Evolutionary conservation across 2,329 filamentous ascomycete genomes (phyloP).

Genomic region (Claviceps maximensis): DNA sequence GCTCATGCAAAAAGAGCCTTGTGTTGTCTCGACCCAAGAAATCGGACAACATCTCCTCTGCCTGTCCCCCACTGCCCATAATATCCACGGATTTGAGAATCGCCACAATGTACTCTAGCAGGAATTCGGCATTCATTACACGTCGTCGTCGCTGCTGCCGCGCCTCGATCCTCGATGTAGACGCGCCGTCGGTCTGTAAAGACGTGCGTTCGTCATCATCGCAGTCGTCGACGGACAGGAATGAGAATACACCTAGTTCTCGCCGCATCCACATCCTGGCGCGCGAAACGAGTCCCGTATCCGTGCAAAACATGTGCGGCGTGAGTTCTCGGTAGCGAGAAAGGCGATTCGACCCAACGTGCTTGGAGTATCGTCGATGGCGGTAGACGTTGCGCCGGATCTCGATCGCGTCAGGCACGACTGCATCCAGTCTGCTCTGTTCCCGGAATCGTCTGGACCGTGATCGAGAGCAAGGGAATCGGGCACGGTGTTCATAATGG

Average conservation of each 20-base stretch:
- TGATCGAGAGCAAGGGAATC: not conserved
- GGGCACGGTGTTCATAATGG: not conserved
- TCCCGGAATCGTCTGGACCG: constrained; percentile 2
- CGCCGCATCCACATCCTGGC: constrained; percentile 72
- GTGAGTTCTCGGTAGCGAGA: constrained; percentile 66
- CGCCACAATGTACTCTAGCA: constrained; percentile 75
- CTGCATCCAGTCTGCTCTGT: not conserved
- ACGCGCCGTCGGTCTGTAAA: not conserved
- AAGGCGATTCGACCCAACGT: constrained; percentile 69
- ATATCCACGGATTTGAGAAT: constrained; percentile 74
- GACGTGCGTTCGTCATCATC: constrained; percentile 14
- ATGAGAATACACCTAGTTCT: constrained; percentile 73
- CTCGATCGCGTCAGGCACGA: constrained; percentile 9
- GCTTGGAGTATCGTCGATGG: constrained; percentile 58
- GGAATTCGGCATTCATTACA: constrained; percentile 56
- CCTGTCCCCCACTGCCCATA: constrained; percentile 63
- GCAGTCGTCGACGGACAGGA: constrained; percentile 35
- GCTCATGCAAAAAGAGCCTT: constrained; percentile 68
- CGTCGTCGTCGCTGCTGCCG: constrained; percentile 1
- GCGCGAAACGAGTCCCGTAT: constrained; percentile 56
- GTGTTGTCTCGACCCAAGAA: constrained; percentile 66
- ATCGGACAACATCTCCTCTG: constrained; percentile 65
- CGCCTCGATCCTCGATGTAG: constrained; percentile 28
- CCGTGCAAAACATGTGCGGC: constrained; percentile 48
- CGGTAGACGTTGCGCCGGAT: constrained; percentile 62